Conservation (phyloP, 148 eudicot genomes). For the Rhododendron ferrugineum region DNA sequence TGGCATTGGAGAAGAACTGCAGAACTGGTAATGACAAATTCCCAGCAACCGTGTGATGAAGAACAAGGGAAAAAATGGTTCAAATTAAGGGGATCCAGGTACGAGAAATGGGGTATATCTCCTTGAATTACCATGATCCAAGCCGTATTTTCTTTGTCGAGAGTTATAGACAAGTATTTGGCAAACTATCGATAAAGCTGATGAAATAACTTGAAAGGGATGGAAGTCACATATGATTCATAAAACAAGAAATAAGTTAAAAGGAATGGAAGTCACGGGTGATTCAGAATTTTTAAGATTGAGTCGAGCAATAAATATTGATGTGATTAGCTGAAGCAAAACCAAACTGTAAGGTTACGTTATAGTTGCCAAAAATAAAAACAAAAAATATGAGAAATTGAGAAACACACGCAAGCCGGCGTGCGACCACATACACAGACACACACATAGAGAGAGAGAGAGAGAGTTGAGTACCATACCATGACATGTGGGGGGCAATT, state of each 20-base stretch:
- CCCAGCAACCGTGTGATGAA: neutral
- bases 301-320: neutral
- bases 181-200: neutral
- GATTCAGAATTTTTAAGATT: neutral
- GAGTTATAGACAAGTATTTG: neutral
- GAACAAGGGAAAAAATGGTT: neutral
- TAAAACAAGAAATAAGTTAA: neutral
- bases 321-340: neutral
- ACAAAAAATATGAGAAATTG: neutral
- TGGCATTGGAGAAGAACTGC: neutral
- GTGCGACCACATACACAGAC: neutral
- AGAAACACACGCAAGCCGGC: neutral
- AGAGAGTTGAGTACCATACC: slow-evolving; percentile 34
- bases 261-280: neutral
- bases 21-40: neutral
- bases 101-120: neutral
- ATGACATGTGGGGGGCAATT: slow-evolving; percentile 51
- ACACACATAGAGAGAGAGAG: neutral
- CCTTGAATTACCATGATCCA: neutral
- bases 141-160: neutral
- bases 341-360: neutral
- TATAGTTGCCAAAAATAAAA: neutral
- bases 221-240: neutral
- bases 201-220: neutral
- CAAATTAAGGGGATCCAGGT: neutral